Conservation (phyloP, 371 early-diverging fungal genomes). For the Syncephalis plumigaleata region DNA sequence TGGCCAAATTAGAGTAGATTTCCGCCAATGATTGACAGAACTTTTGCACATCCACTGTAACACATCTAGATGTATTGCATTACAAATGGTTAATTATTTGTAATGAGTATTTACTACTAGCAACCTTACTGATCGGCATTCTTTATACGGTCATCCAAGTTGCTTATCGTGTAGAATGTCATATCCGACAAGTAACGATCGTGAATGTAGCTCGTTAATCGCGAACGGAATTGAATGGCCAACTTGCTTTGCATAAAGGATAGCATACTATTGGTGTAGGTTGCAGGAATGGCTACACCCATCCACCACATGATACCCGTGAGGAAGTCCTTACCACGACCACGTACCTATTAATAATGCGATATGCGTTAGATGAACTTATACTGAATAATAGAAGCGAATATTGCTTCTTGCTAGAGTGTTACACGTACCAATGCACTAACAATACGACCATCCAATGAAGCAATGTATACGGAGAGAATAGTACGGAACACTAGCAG, state of each 20-base stretch:
- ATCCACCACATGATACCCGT: constrained; percentile 77
- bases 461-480: constrained; percentile 71
- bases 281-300: constrained; percentile 83
- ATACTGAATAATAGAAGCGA: background rate
- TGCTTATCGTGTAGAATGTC: constrained; percentile 70
- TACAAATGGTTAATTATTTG: background rate
- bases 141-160: constrained; percentile 67
- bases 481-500: constrained; percentile 56
- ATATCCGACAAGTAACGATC: constrained; percentile 67
- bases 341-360: constrained; percentile 40
- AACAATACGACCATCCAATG: constrained; percentile 86
- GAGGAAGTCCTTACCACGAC: constrained; percentile 56
- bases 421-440: constrained; percentile 48
- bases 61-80: constrained; percentile 18
- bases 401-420: background rate
- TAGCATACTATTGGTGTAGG: constrained; percentile 89
- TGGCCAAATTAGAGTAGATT: constrained; percentile 70
- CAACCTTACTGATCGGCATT: constrained; percentile 67
- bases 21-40: constrained; percentile 59
- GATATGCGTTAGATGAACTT: background rate
- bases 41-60: constrained; percentile 77
- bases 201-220: constrained; percentile 70
- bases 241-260: constrained; percentile 74
- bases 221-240: constrained; percentile 67
- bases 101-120: background rate